These are phyloP conservation scores for Neoboletus brunneissimus DNA, from an alignment of 768 basidiomycete species.

Conservation along the genomic window DNA sequence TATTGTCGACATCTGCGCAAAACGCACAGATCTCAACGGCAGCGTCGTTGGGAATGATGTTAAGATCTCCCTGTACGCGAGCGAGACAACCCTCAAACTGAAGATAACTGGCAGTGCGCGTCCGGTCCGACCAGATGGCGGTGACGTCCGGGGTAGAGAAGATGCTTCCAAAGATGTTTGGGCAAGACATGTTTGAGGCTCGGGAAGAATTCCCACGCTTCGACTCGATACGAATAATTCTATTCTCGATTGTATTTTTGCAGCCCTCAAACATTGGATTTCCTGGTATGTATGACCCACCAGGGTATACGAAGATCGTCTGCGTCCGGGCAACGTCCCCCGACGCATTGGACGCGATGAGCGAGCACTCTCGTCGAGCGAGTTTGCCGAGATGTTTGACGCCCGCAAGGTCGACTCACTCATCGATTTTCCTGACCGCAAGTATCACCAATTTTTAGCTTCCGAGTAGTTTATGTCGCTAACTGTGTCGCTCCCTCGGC, in stretches of 20 bases:
- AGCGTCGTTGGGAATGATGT: conserved; percentile 40
- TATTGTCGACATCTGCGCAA: conserved; percentile 33
- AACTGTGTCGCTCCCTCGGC: not conserved
- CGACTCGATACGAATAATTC: too few species aligned
- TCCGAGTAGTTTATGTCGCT: not conserved
- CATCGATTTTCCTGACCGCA: not conserved
- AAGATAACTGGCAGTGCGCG: conserved; percentile 26
- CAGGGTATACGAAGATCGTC: too few species aligned
- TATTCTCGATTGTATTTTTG: too few species aligned
- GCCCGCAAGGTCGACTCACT: not conserved
- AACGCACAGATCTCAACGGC: conserved; percentile 35
- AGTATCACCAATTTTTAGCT: not conserved
- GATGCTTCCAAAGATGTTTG: conserved; percentile 37
- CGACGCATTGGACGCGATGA: too few species aligned
- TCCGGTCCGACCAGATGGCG: conserved; percentile 40
- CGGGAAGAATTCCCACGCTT: too few species aligned
- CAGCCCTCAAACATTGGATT: too few species aligned
- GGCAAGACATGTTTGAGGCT: not conserved
- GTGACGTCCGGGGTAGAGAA: conserved; percentile 40
- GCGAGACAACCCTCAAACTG: conserved; percentile 35
- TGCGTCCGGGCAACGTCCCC: too few species aligned
- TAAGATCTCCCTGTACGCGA: conserved; percentile 37
- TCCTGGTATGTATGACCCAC: too few species aligned
- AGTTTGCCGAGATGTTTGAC: not conserved
- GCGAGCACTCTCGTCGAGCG: too few species aligned